Evolutionary conservation across 805 yeast species (phyloP), one percentile per base, ranked within the genome.

Genomic region (Wickerhamiella domercqiae): DNA sequence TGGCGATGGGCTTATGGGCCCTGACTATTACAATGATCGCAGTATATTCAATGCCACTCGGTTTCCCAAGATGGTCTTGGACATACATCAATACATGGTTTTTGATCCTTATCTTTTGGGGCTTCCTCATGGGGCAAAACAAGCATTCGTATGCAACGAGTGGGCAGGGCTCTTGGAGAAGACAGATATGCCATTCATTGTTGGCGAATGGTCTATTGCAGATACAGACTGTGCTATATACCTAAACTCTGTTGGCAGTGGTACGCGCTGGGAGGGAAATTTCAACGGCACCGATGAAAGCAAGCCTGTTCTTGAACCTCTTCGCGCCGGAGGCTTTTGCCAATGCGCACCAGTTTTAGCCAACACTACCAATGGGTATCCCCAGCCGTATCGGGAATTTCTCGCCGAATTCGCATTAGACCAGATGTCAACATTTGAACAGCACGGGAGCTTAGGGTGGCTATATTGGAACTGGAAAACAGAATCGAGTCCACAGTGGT

Each of bases 161-260:
- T 43, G 81, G 80, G 56, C 63, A 71, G 47, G 49, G 55, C 37
- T 63, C 71, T 56, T 42, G 61, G 36, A 62, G 73, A 45, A 19
- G 50, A 66, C 52, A 78, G 78, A 58, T 72, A 83, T 78, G 63
- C 69, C 47, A n/a, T 51, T 57, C 3, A 60, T 82, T 29, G 68
- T 72, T 28, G 94, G 93, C 44, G 93, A 82, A 60, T 82, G 83
- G 78, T 62, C 77, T 19, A 86, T 81, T 26, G 94, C 94, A 1
- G 69, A 81, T 48, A 80, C 87, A 2, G 94, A 83, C 61, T 82
- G 94, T 62, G 71, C 86, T 6, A 62, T 63, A 43, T 81, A 90
- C 83, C 57, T 82, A 34, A 83, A 83, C 51, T 86, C 90, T 54
- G 86, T 76, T 15, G 75, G 74, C 18, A 63, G 71, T 40, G 90